phyloP scores from a whole-genome alignment of 495 filamentous ascomycete genomes.

The Hypoxylon lienhwacheense region DNA sequence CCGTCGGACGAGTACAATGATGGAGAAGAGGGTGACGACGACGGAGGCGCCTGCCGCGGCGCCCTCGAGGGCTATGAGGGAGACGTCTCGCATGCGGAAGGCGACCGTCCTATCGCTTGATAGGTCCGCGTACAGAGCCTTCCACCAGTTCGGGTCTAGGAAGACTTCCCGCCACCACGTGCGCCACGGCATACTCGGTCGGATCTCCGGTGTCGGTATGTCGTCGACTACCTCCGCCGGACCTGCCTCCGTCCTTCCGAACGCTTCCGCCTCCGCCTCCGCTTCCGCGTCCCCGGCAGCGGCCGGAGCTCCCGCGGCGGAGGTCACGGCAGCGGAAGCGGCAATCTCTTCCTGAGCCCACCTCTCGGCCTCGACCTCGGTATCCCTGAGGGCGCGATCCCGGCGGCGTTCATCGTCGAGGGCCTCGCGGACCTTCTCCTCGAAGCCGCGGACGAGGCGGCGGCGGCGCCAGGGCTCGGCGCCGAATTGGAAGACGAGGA shows the following conservation, averaged over 20 bases:
- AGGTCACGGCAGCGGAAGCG: conserved; percentile 1
- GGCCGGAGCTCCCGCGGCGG: conserved; percentile 17
- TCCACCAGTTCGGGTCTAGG: conserved; percentile 47
- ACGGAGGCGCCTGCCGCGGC: conserved; percentile 71
- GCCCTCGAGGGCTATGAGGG: conserved; percentile 68
- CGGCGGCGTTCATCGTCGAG: conserved; percentile 66
- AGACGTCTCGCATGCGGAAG: conserved; percentile 73
- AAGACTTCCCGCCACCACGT: conserved; percentile 55
- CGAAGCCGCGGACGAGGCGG: conserved; percentile 77
- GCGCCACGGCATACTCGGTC: conserved; percentile 28
- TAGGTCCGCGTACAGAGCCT: conserved; percentile 50
- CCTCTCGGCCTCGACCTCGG: conserved; percentile 14
- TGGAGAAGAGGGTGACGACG: conserved; percentile 57
- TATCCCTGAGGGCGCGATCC: conserved; percentile 29
- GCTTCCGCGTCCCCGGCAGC: conserved; percentile 19
- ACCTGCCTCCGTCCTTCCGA: neutral
- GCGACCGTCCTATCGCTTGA: conserved; percentile 71
- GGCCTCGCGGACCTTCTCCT: conserved; percentile 59
- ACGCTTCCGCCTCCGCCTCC: conserved; percentile 2
- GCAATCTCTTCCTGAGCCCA: conserved; percentile 11
- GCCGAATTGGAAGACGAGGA: conserved; percentile 86
- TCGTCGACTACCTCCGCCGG: conserved; percentile 1
- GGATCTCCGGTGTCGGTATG: neutral
- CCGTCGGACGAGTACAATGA: conserved; percentile 53
- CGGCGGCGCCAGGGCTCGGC: conserved; percentile 90